These are phyloP conservation scores for Erigeron canadensis DNA, from an alignment of 129 eudicot genomes.

Conservation along the genomic window DNA sequence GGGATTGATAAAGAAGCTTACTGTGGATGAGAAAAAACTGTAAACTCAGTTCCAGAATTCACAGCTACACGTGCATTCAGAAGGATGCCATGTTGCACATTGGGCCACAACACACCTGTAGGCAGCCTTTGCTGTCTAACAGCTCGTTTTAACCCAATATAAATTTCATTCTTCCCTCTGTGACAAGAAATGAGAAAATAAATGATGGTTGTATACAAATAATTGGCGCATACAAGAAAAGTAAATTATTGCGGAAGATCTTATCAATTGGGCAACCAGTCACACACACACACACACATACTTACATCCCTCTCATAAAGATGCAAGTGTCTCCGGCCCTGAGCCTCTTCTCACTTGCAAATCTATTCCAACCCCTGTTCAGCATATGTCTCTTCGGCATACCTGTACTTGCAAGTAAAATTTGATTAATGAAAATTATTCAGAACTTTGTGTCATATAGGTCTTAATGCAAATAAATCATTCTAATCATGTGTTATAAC, in stretches of 20 bases:
- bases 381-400: constrained; percentile 31
- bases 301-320: constrained; percentile 21
- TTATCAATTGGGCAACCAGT: too few relatives aligned
- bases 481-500: neutral
- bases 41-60: neutral
- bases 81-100: constrained; percentile 21
- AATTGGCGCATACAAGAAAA: neutral
- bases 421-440: neutral
- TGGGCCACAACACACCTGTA: neutral
- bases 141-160: constrained; percentile 14
- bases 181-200: constrained; percentile 12
- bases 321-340: constrained; percentile 33
- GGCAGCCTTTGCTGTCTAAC: neutral
- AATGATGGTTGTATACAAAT: neutral
- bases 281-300: neutral
- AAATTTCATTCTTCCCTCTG: constrained; percentile 16
- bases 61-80: neutral
- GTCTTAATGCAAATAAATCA: neutral
- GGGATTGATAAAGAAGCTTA: neutral
- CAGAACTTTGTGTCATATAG: neutral
- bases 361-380: constrained; percentile 32
- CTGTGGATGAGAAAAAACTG: constrained; percentile 13
- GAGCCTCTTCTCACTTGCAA: constrained; percentile 27
- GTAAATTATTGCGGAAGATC: neutral
- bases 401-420: constrained; percentile 16